A percentile compares a stretch with the other conserved stretches of the same genome.
These are phyloP conservation scores for Picochlorum sp. DNA, from an alignment of 139 green algal species.

Conservation along the genomic window DNA sequence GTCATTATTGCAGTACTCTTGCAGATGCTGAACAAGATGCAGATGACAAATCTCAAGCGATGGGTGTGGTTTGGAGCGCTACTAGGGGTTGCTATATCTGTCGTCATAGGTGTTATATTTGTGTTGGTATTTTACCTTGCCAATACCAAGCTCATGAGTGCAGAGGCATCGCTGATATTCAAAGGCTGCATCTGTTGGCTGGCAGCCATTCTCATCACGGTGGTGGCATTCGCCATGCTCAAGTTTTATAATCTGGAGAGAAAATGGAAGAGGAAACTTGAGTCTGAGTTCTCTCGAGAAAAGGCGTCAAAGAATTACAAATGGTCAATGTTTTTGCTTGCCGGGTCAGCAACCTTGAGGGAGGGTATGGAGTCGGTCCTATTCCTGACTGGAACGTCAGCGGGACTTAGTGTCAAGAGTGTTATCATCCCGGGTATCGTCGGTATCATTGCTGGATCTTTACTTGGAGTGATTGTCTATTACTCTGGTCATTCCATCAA, in stretches of 20 bases:
- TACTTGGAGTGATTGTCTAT: slow-evolving; percentile 32
- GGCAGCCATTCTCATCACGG: slow-evolving; percentile 36
- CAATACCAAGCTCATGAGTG: slow-evolving; percentile 25
- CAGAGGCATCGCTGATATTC: slow-evolving; percentile 31
- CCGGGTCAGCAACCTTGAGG: slow-evolving; percentile 31
- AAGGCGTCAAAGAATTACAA: slow-evolving; percentile 5
- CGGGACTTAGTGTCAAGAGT: slow-evolving; percentile 13
- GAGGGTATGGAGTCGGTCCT: slow-evolving; percentile 47
- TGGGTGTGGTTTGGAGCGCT: slow-evolving; percentile 39
- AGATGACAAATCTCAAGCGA: slow-evolving; percentile 25
- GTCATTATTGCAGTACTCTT: slow-evolving; percentile 43
- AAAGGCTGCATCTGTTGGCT: slow-evolving; percentile 28
- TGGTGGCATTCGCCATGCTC: slow-evolving; percentile 44
- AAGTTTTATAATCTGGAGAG: slow-evolving; percentile 45
- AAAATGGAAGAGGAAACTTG: slow-evolving; percentile 44
- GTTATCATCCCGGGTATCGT: slow-evolving; percentile 38
- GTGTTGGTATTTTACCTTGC: slow-evolving; percentile 42
- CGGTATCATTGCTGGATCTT: slow-evolving; percentile 32
- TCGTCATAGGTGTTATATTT: slow-evolving; percentile 40
- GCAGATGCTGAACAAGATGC: slow-evolving; percentile 37
- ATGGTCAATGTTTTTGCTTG: slow-evolving; percentile 37
- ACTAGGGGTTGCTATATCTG: slow-evolving; percentile 19
- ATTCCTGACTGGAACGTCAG: slow-evolving; percentile 39
- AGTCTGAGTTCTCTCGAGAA: neutral
- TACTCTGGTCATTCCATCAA: slow-evolving; percentile 38